Evolutionary conservation across 495 filamentous ascomycete genomes (phyloP).

Genomic region (Trichoderma parareesei): DNA sequence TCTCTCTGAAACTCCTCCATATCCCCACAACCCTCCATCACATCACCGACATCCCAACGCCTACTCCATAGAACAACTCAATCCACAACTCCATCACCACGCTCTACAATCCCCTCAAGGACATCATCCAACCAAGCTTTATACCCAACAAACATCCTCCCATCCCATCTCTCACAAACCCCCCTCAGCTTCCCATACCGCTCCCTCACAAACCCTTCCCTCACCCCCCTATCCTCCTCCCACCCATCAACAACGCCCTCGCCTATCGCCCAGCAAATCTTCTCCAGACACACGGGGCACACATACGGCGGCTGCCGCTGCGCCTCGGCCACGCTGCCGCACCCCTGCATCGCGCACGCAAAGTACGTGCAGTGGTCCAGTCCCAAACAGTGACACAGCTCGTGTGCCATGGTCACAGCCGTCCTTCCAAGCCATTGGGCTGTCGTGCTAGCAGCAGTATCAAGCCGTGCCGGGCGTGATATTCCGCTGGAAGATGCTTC

Average conservation of each 20-base stretch:
- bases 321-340: constrained; percentile 52
- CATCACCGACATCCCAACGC: too few species aligned
- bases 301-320: constrained; percentile 57
- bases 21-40: too few species aligned
- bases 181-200: constrained; percentile 35
- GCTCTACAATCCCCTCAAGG: not conserved
- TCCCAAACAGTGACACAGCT: constrained; percentile 60
- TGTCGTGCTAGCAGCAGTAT: constrained; percentile 14
- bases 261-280: constrained; percentile 30
- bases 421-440: constrained; percentile 49
- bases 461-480: constrained; percentile 12
- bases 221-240: not conserved
- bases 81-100: not conserved
- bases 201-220: constrained; percentile 23
- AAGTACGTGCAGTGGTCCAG: constrained; percentile 62
- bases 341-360: constrained; percentile 62
- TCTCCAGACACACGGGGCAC: constrained; percentile 55
- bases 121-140: constrained; percentile 27
- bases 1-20: too few species aligned
- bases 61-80: not conserved
- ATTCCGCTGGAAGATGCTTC: too few species aligned
- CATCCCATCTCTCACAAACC: constrained; percentile 35
- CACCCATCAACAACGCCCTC: not conserved
- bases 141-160: constrained; percentile 34
- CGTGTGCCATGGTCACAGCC: constrained; percentile 51